phyloP scores from a whole-genome alignment of 306 rosid species.

The Astragalus glycyphyllos region DNA sequence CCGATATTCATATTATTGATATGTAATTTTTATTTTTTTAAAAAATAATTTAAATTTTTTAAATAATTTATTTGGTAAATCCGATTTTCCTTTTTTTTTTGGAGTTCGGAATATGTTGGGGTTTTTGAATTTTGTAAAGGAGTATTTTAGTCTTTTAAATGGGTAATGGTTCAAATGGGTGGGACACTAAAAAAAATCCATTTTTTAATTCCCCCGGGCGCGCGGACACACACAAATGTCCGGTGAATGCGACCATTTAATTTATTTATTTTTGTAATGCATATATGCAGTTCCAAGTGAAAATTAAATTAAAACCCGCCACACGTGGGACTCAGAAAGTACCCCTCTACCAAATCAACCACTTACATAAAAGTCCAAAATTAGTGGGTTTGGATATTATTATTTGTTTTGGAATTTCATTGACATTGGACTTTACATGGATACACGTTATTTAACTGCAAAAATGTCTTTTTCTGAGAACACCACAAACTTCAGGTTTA shows the following conservation, averaged over 20 bases:
- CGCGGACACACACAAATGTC: too few species aligned
- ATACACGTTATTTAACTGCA: constrained; percentile 38
- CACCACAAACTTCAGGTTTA: constrained; percentile 34
- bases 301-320: not conserved
- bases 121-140: too few species aligned
- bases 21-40: too few species aligned
- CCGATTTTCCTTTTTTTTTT: too few species aligned
- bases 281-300: constrained; percentile 26
- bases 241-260: constrained; percentile 48
- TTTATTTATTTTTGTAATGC: constrained; percentile 34
- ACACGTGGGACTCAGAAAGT: constrained; percentile 54
- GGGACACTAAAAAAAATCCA: too few species aligned
- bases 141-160: too few species aligned
- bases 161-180: too few species aligned
- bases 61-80: too few species aligned
- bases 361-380: constrained; percentile 44
- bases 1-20: too few species aligned
- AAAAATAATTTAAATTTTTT: too few species aligned
- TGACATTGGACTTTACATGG: constrained; percentile 34
- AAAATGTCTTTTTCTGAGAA: constrained; percentile 43
- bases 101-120: too few species aligned
- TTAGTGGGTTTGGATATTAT: constrained; percentile 43
- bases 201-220: too few species aligned
- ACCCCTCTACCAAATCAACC: constrained; percentile 42
- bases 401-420: constrained; percentile 41